phyloP scores from a whole-genome alignment of 441 rosid genomes.

The Croton setiger region DNA sequence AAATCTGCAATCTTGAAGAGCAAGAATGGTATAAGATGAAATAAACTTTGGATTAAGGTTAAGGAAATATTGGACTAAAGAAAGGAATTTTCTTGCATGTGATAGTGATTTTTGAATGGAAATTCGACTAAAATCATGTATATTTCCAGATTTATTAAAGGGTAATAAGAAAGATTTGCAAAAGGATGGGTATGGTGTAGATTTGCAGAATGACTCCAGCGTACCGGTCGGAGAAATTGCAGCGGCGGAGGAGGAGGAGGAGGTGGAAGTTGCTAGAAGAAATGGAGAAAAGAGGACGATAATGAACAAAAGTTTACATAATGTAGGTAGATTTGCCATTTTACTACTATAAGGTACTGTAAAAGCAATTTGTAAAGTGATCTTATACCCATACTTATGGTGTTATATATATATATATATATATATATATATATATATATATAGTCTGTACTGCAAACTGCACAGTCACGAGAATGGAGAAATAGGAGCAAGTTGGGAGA shows the following conservation, averaged over 20 bases:
- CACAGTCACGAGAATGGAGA: no score
- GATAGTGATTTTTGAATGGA: slow-evolving; percentile 27
- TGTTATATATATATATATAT: no score
- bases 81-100: slow-evolving; percentile 25
- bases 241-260: background rate
- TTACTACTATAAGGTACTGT: background rate
- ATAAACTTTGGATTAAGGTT: slow-evolving; percentile 13
- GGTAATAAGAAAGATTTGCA: slow-evolving; percentile 37
- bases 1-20: slow-evolving; percentile 49
- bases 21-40: slow-evolving; percentile 13
- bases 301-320: background rate
- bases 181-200: slow-evolving; percentile 36
- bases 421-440: no score
- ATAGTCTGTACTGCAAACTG: no score
- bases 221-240: slow-evolving; percentile 21
- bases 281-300: slow-evolving; percentile 19
- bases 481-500: background rate
- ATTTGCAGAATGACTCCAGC: slow-evolving; percentile 30
- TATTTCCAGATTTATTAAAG: slow-evolving; percentile 16
- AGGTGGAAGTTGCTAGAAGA: background rate
- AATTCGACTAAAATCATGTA: slow-evolving; percentile 32
- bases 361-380: background rate
- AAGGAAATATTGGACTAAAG: slow-evolving; percentile 18
- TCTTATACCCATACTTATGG: no score
- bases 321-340: slow-evolving; percentile 16